Conservation (phyloP, 768 basidiomycete genomes). For the Xanthoconium purpureum region DNA sequence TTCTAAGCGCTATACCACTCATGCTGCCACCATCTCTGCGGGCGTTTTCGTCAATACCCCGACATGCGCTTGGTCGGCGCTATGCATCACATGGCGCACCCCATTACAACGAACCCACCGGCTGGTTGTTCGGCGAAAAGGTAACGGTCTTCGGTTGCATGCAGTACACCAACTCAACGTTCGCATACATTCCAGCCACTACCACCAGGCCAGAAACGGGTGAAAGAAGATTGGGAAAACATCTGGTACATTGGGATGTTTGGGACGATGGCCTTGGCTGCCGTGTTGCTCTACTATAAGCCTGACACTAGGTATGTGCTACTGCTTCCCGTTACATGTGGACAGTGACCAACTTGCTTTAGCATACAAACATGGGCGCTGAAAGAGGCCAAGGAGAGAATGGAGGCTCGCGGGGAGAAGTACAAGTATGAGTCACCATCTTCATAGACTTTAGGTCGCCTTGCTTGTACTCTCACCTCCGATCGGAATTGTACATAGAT, state of each 20-base stretch:
- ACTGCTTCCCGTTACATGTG: neutral
- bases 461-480: constrained; percentile 2
- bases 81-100: constrained; percentile 76
- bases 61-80: constrained; percentile 37
- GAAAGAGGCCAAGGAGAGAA: constrained; percentile 81
- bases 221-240: constrained; percentile 88
- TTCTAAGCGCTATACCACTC: neutral
- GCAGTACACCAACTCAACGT: neutral
- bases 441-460: constrained; percentile 21
- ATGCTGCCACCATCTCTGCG: constrained; percentile 56
- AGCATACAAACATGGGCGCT: constrained; percentile 94
- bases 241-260: constrained; percentile 92
- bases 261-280: constrained; percentile 74
- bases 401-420: constrained; percentile 92
- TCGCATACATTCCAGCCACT: constrained; percentile 50
- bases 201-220: constrained; percentile 77
- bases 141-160: constrained; percentile 35
- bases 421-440: constrained; percentile 76
- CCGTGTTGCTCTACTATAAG: constrained; percentile 83
- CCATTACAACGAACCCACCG: constrained; percentile 85
- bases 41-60: constrained; percentile 15
- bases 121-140: constrained; percentile 87
- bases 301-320: constrained; percentile 81
- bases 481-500: neutral
- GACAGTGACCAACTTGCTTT: constrained; percentile 1